Conservation (phyloP, 257 asterid genomes). For the Eustoma russellianum region DNA sequence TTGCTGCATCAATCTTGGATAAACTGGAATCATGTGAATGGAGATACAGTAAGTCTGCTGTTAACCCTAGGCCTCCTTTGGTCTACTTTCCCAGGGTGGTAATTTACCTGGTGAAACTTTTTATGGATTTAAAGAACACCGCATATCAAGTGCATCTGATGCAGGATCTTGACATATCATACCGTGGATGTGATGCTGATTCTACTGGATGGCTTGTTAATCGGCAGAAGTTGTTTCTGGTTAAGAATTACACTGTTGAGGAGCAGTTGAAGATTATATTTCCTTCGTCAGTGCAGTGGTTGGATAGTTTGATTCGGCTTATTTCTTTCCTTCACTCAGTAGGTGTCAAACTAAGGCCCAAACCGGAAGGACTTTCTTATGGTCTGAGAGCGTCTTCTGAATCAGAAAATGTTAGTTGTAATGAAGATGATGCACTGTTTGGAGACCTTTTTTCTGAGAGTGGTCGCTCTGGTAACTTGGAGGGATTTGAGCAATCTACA, state of each 20-base stretch:
- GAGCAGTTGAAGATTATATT: slow-evolving; percentile 60
- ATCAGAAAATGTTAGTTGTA: slow-evolving; percentile 59
- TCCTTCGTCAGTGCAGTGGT: slow-evolving; percentile 66
- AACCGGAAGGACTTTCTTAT: slow-evolving; percentile 63
- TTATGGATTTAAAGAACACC: slow-evolving; percentile 53
- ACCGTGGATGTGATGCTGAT: slow-evolving; percentile 16
- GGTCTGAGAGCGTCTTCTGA: slow-evolving; percentile 66
- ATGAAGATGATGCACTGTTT: slow-evolving; percentile 94
- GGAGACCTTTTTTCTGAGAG: slow-evolving; percentile 99
- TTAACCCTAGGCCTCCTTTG: slow-evolving; percentile 54
- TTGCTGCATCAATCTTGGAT: slow-evolving; percentile 55
- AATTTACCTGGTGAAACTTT: slow-evolving; percentile 52
- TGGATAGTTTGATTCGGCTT: slow-evolving; percentile 68
- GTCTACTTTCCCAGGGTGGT: slow-evolving; percentile 79
- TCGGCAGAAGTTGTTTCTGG: slow-evolving; percentile 28
- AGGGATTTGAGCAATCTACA: slow-evolving; percentile 67
- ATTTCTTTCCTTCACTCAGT: slow-evolving; percentile 65
- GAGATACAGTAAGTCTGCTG: slow-evolving; percentile 41
- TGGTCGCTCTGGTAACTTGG: slow-evolving; percentile 78
- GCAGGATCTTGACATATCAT: slow-evolving; percentile 29
- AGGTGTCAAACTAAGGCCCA: slow-evolving; percentile 69
- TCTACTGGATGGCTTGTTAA: slow-evolving; percentile 45
- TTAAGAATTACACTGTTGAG: slow-evolving; percentile 50
- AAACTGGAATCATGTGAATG: slow-evolving; percentile 50
- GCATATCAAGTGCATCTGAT: slow-evolving; percentile 31